These are phyloP conservation scores for Pestalotiopsis sp. DNA, from an alignment of 2,329 filamentous ascomycete species.

Conservation along the genomic window DNA sequence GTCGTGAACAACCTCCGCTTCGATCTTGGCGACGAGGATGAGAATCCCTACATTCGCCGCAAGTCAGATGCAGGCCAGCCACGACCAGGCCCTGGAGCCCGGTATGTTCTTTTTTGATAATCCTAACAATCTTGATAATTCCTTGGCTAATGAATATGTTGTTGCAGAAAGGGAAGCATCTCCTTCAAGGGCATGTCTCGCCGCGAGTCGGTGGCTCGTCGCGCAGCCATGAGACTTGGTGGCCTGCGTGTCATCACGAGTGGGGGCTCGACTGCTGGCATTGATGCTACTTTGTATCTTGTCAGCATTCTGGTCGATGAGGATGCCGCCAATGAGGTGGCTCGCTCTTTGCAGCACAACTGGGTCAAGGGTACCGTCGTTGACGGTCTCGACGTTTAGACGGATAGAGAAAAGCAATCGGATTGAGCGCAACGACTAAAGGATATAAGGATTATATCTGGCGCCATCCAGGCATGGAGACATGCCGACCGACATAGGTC, in stretches of 20 bases:
- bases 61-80: constrained; percentile 68
- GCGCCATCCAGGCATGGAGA: constrained; percentile 17
- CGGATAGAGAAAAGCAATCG: constrained; percentile 21
- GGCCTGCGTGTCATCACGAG: constrained; percentile 76
- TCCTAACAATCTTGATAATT: background rate
- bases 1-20: constrained; percentile 92
- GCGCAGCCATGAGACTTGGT: constrained; percentile 73
- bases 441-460: constrained; percentile 17
- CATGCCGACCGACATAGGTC: constrained; percentile 18
- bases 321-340: constrained; percentile 75
- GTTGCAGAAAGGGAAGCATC: constrained; percentile 77
- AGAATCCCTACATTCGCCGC: constrained; percentile 81
- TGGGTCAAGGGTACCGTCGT: constrained; percentile 87
- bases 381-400: constrained; percentile 80
- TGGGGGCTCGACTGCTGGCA: constrained; percentile 76
- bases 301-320: constrained; percentile 81
- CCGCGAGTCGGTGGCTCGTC: constrained; percentile 79
- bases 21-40: constrained; percentile 78
- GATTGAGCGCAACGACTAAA: constrained; percentile 13
- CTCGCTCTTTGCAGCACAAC: constrained; percentile 75
- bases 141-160: constrained; percentile 21
- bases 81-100: constrained; percentile 54
- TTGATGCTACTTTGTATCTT: constrained; percentile 84
- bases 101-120: constrained; percentile 43
- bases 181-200: constrained; percentile 76